Conservation (phyloP, 179 eudicot genomes). For the Patellifolia procumbens region DNA sequence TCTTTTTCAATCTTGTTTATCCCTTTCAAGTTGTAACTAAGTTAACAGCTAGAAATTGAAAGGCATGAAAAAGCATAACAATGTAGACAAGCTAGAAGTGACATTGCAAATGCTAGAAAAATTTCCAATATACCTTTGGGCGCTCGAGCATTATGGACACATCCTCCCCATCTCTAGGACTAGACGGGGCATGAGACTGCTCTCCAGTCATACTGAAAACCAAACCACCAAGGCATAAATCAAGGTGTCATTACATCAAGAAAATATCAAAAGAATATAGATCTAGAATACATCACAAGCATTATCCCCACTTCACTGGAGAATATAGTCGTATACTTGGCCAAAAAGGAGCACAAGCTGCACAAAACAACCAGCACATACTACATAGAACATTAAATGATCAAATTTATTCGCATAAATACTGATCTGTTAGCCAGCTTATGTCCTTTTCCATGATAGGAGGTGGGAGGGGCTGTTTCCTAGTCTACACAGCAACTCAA, state of each 20-base stretch:
- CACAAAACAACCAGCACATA: not conserved
- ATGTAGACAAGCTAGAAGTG: not conserved
- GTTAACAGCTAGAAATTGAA: not conserved
- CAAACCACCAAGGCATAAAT: constrained; percentile 31
- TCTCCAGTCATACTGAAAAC: constrained; percentile 85
- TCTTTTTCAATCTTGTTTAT: not conserved
- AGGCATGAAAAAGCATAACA: not conserved
- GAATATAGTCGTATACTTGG: too few species aligned
- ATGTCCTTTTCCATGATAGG: not conserved
- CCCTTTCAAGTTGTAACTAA: not conserved
- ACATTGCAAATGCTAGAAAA: not conserved
- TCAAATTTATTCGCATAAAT: not conserved
- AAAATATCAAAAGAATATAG: not conserved
- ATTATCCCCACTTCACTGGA: not conserved
- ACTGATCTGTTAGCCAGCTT: not conserved
- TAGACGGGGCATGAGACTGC: constrained; percentile 75
- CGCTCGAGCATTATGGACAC: constrained; percentile 60
- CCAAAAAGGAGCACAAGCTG: not conserved
- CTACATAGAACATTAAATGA: not conserved
- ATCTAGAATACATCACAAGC: constrained; percentile 4
- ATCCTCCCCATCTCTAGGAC: constrained; percentile 90
- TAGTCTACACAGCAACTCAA: not conserved
- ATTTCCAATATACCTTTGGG: constrained; percentile 56
- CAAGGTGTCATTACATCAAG: constrained; percentile 7
- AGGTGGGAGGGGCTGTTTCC: not conserved